Base-by-base conservation (phyloP, 352 stramenopile species). In the Phytophthora pinifolia region DNA sequence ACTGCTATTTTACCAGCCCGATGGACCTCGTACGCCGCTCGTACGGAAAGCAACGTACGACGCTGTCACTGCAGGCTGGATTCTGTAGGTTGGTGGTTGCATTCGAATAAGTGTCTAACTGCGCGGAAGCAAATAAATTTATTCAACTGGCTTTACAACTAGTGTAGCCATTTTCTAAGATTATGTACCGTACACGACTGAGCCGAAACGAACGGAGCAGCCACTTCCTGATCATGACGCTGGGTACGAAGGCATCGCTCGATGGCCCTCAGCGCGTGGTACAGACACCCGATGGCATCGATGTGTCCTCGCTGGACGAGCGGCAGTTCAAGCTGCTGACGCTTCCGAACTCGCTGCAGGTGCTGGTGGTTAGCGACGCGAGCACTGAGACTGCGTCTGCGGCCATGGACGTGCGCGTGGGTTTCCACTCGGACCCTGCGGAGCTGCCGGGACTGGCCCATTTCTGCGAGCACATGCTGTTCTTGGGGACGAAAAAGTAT, bases 381-480 rank as follows among this genome's bases (percentile, higher is more conserved):
- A 66, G 61, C 18, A 94, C 92, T 3, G 96, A 97, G 44, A 93
- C 96, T 53, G 79, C 87, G n/a, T 94, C 94, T 13, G 94, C 89
- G 10, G 88, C 89, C n/a, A 96, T 98, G 81, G 88, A 97, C 67
- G 96, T 98, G 18, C 81, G 96, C 60, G 94, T 98, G 29, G 96
- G 96, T 4, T 83, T 92, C 57, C 83, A 94, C 55, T 89, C 77
- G 38, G 89, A 98, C 80, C 94, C 83, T n/a, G 60, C 64, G 9
- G 70, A 93, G 25, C 52, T 97, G 8, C 86, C 89, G 1, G 89
- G 89, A 0, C 77, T 96, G 8, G 88, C 89, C 42, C 89, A 97
- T 43, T 96, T 98, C 37, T 69, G 77, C 51, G 96, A 99, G 70
- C 96, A 98, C 83, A 98, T 99, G 93, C 70, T 98, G 1, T 99